A percentile compares a stretch with the other conserved stretches of the same genome.
Evolutionary conservation across 495 filamentous ascomycete species (phyloP).

Genomic region (Penicillium crystallinum): DNA sequence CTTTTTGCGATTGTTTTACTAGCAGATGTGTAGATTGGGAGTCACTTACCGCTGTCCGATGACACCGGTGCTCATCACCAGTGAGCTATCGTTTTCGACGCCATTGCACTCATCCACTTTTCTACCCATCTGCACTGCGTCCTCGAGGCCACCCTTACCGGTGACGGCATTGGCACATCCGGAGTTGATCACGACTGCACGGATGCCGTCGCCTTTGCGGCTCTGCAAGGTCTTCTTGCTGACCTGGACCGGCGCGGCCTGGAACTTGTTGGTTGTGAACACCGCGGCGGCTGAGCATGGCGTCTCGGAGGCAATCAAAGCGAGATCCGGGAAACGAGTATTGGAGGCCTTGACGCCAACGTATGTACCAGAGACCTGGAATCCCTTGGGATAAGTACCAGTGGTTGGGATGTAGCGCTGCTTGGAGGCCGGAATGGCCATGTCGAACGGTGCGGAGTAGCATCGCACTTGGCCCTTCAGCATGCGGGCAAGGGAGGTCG

Average conservation of each 20-base stretch:
- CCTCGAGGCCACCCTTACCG: conserved; percentile 82
- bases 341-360: conserved; percentile 93
- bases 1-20: background rate
- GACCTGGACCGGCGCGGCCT: conserved; percentile 88
- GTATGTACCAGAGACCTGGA: conserved; percentile 78
- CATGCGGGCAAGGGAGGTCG: conserved; percentile 35
- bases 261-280: conserved; percentile 97
- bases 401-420: conserved; percentile 82
- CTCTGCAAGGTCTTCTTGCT: conserved; percentile 64
- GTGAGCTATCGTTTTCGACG: conserved; percentile 58
- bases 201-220: conserved; percentile 63
- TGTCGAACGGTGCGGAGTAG: conserved; percentile 60
- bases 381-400: conserved; percentile 86
- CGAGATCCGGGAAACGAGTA: conserved; percentile 82
- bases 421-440: conserved; percentile 64
- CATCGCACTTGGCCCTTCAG: conserved; percentile 41
- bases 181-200: conserved; percentile 85
- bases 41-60: conserved; percentile 77
- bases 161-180: conserved; percentile 98
- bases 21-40: too few species aligned
- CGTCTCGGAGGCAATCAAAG: conserved; percentile 77
- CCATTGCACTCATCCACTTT: conserved; percentile 66
- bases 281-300: conserved; percentile 92
- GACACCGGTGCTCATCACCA: conserved; percentile 98
- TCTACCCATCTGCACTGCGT: conserved; percentile 77